Percentiles rank a stretch among this genome's conserved stretches.
Conservation (phyloP, 768 basidiomycete genomes). For the Calocera viscosa region DNA sequence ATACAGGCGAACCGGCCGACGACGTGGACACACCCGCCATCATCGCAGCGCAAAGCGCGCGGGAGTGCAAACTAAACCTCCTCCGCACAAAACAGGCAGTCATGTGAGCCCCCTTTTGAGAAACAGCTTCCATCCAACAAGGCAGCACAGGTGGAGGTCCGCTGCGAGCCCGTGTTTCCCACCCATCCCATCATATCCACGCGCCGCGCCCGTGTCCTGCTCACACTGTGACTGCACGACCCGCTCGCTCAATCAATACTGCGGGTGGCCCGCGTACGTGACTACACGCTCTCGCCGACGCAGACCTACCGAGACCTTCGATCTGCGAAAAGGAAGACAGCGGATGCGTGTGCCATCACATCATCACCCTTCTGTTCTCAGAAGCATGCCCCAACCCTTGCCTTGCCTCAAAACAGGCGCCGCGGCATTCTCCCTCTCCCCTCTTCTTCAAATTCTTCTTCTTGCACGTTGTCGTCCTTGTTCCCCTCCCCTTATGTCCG, state of each 20-base stretch:
- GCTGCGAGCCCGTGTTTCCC: not conserved
- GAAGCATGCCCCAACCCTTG: not conserved
- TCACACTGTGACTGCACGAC: not conserved
- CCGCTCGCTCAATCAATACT: not conserved
- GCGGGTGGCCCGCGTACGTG: not conserved
- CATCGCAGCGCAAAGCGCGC: not conserved
- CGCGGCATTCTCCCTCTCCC: constrained; percentile 5
- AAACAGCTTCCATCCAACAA: not conserved
- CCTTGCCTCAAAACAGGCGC: not conserved
- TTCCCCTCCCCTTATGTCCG: not conserved
- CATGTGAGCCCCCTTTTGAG: not conserved
- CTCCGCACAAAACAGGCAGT: constrained; percentile 5
- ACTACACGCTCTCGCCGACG: too few species aligned
- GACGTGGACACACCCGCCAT: not conserved
- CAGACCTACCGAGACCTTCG: not conserved
- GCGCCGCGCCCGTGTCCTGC: not conserved
- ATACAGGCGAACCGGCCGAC: not conserved
- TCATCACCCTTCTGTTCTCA: not conserved
- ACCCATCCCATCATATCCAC: not conserved
- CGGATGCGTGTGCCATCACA: not conserved
- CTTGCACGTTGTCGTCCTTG: not conserved
- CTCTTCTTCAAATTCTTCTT: not conserved
- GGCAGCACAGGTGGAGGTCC: not conserved
- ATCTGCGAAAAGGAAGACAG: not conserved
- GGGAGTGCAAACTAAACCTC: not conserved